phyloP scores from a whole-genome alignment of 495 filamentous ascomycete species.

The Cairneyella variabilis region DNA sequence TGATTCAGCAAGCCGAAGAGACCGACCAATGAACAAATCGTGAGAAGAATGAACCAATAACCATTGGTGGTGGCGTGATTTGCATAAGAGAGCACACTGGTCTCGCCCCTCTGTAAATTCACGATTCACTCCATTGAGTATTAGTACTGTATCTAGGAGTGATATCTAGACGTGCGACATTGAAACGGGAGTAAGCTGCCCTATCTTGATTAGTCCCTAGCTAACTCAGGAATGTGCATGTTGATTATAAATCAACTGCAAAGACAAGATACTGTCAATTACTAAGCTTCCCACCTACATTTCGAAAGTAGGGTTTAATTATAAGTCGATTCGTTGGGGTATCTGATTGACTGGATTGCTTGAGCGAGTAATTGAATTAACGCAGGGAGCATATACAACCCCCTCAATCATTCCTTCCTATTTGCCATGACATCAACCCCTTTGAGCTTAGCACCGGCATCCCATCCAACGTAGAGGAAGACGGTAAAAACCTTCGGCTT shows the following conservation, averaged over 20 bases:
- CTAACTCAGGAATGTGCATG: not conserved
- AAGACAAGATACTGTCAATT: too few relatives aligned
- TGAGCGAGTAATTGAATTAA: not conserved
- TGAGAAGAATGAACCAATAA: conserved; percentile 1
- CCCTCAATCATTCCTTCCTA: not conserved
- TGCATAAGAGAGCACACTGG: not conserved
- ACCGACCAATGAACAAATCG: not conserved
- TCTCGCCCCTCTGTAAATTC: not conserved
- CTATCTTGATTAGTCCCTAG: not conserved
- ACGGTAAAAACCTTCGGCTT: not conserved
- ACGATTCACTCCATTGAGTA: not conserved
- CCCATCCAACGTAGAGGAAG: not conserved
- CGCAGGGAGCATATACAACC: not conserved
- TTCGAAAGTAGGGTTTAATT: too few relatives aligned
- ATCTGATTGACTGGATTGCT: too few relatives aligned
- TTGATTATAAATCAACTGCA: not conserved
- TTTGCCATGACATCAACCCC: not conserved
- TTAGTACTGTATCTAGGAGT: not conserved
- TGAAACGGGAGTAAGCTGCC: not conserved
- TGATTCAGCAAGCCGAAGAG: not conserved
- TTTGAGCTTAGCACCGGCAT: not conserved
- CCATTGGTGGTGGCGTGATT: not conserved
- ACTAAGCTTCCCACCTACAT: too few relatives aligned
- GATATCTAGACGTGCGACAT: not conserved
- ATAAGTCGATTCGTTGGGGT: too few relatives aligned